A percentile compares a stretch with the other conserved stretches of the same genome.
phyloP scores from a whole-genome alignment of 345 rosid genomes.

The Eucalyptus curtisii region DNA sequence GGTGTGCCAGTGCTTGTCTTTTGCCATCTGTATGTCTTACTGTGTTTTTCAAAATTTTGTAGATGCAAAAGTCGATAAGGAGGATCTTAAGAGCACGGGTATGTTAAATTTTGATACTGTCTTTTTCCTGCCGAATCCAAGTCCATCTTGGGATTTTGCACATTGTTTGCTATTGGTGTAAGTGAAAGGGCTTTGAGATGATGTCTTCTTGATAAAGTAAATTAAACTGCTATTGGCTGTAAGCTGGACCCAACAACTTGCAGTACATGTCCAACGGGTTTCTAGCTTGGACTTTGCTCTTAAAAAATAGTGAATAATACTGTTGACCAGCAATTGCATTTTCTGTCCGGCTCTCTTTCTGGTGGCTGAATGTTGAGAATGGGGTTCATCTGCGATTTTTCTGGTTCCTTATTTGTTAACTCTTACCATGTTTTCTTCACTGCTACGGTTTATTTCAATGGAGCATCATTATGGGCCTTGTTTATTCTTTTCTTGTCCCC shows the following conservation, averaged over 20 bases:
- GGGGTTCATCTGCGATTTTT: not conserved
- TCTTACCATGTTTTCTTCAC: not conserved
- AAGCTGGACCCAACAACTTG: not conserved
- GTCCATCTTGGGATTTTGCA: not conserved
- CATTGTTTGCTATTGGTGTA: not conserved
- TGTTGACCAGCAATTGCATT: not conserved
- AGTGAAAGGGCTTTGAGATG: not conserved
- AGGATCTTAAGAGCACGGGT: slow-evolving; percentile 72
- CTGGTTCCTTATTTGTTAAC: not conserved
- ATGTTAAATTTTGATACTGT: not conserved
- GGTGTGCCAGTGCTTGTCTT: not conserved
- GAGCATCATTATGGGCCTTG: not conserved
- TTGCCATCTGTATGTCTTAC: not conserved
- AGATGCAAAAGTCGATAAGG: slow-evolving; percentile 83
- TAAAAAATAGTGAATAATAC: not conserved
- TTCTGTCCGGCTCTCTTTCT: not conserved
- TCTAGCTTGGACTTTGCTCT: not conserved
- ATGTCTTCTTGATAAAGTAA: not conserved
- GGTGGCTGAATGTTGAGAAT: not conserved
- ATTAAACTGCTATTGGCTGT: not conserved
- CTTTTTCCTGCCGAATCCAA: not conserved
- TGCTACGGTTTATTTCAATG: not conserved
- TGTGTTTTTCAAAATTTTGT: slow-evolving; percentile 8
- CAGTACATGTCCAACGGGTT: not conserved
- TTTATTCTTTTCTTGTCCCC: not conserved